Evolutionary conservation across 2,329 filamentous ascomycete genomes (phyloP).

Genomic region (Zymoseptoria pseudotritici): DNA sequence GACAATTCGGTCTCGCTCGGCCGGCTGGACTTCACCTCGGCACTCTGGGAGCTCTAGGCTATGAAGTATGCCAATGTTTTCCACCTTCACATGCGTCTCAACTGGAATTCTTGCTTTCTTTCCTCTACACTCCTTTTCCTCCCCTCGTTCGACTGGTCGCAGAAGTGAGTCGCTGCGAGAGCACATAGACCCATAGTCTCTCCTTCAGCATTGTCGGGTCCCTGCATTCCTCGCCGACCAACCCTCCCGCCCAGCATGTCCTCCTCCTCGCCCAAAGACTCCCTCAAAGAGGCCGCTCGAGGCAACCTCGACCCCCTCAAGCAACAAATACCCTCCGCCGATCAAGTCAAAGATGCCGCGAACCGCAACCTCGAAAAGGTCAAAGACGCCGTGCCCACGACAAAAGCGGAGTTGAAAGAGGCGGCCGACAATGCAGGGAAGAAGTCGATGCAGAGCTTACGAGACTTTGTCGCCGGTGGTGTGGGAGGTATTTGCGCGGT

Average conservation of each 20-base stretch:
- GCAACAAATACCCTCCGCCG: conserved; percentile 12
- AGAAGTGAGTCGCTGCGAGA: background rate
- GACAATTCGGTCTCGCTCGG: background rate
- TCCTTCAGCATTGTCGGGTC: background rate
- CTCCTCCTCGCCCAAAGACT: conserved; percentile 9
- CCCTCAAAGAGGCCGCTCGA: conserved; percentile 16
- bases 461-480: conserved; percentile 80
- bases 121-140: background rate
- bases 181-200: background rate
- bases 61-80: background rate
- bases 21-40: background rate
- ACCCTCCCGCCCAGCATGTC: conserved; percentile 8
- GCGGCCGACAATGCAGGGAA: conserved; percentile 46
- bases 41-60: background rate
- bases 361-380: conserved; percentile 14
- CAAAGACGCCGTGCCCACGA: conserved; percentile 18
- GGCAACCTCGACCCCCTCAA: conserved; percentile 14
- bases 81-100: background rate
- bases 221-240: background rate
- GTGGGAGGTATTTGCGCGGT: conserved; percentile 93
- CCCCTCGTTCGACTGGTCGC: background rate
- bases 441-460: conserved; percentile 56
- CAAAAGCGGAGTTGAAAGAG: conserved; percentile 43
- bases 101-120: background rate
- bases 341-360: conserved; percentile 12